Conservation (phyloP, 73 alveolate species). For the Paramecium pentaurelia region DNA sequence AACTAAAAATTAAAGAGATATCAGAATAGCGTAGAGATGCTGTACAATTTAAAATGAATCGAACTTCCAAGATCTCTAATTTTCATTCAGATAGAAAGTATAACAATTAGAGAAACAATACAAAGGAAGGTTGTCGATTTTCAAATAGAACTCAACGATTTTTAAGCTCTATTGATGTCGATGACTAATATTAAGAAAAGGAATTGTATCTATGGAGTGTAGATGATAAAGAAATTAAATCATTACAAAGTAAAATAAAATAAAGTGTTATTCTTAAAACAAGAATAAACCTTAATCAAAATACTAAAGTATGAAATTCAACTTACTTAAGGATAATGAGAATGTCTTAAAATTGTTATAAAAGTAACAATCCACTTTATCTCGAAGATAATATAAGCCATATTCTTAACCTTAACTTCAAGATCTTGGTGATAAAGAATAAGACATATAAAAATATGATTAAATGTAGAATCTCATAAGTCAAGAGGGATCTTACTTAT, state of each 20-base stretch:
- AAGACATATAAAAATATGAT: not conserved
- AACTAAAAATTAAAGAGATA: not conserved
- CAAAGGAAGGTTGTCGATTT: not conserved
- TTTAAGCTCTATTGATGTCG: not conserved
- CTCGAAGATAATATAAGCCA: not conserved
- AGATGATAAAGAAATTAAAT: not conserved
- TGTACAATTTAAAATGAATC: not conserved
- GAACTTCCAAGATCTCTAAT: not conserved
- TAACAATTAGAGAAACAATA: not conserved
- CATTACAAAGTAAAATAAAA: not conserved
- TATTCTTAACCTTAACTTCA: not conserved
- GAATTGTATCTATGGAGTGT: not conserved
- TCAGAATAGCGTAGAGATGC: not conserved
- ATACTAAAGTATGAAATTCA: not conserved
- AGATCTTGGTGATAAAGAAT: not conserved
- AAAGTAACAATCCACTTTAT: not conserved
- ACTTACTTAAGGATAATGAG: not conserved
- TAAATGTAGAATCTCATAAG: not conserved
- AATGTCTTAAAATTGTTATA: not conserved
- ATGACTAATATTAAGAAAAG: not conserved
- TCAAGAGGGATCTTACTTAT: not conserved
- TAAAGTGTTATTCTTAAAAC: constrained; percentile 5
- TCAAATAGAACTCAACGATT: not conserved
- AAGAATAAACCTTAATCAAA: not conserved
- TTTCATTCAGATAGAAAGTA: not conserved